phyloP scores from a whole-genome alignment of 2,329 filamentous ascomycete species.

The Sporothrix luriei region DNA sequence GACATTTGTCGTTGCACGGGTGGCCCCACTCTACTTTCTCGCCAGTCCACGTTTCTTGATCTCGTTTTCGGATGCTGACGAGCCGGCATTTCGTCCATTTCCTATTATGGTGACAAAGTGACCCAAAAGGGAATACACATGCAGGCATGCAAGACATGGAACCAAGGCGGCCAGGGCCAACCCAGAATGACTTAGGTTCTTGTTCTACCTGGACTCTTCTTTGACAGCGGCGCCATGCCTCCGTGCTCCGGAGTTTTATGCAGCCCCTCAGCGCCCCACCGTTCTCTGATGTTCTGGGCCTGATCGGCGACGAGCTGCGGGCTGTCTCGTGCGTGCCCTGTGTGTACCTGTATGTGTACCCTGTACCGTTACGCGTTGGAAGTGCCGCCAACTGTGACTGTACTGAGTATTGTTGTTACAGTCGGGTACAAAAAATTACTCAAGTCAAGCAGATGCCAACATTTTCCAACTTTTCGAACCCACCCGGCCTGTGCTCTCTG shows the following conservation, averaged over 20 bases:
- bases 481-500: background rate
- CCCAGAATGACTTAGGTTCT: background rate
- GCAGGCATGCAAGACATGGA: too few species aligned
- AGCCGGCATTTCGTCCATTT: background rate
- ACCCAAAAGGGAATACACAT: background rate
- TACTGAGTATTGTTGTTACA: background rate
- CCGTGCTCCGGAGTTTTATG: slow-evolving; percentile 10
- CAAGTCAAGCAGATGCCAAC: slow-evolving; percentile 28
- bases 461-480: slow-evolving; percentile 30
- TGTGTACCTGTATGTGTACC: background rate
- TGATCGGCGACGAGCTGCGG: slow-evolving; percentile 13
- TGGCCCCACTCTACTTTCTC: background rate
- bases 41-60: background rate
- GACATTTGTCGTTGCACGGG: background rate
- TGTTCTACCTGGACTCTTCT: background rate
- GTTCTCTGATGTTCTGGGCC: slow-evolving; percentile 21
- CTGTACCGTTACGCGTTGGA: too few species aligned
- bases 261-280: background rate
- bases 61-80: background rate
- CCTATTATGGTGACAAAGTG: background rate
- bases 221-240: slow-evolving; percentile 12
- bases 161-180: too few species aligned
- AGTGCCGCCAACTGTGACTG: background rate
- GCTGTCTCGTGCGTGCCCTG: too few species aligned
- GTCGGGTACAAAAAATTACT: background rate